Evolutionary conservation across 176 grass and related monocot genomes (phyloP), one percentile per base, ranked within the genome.

Genomic region (Stipa capillata): DNA sequence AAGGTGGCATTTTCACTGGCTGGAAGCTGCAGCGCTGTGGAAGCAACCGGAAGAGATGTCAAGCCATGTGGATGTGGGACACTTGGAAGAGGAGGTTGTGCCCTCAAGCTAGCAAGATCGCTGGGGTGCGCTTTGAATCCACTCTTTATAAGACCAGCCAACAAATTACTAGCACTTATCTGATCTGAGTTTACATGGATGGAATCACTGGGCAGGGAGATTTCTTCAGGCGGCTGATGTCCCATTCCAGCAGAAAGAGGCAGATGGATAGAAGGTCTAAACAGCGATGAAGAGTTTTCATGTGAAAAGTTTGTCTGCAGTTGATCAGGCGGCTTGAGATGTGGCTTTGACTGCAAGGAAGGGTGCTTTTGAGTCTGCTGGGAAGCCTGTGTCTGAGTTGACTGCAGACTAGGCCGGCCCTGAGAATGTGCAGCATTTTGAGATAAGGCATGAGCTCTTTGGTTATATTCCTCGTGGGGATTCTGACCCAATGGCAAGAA

Each of bases 61-160:
- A 79, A 55, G 28, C 42, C 60, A 64, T 76, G 59, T 28, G 85
- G 71, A 77, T 62, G 84, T 36, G 69, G 82, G 12, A 85, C 89
- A 24, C 47, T 61, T 78, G 88, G 81, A 83, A 89, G n/a, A 70
- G 87, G 85, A 84, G 79, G 68, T 5, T 82, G 79, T 40, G 71
- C 51, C 76, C 50, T 84, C 37, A 23, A 67, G 42, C 55, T 89
- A 49, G 67, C 60, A 43, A 82, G 68, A 77, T 78, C 78, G 6
- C 61, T 71, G 17, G 56, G 15, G 37, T 39, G 88, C 16, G 76
- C 83, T 66, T 86, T 84, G 59, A 91, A 85, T 66, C 88, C 88
- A 82, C 92, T 81, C 60, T 79, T 94, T 41, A 91, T 17, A 49
- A 94, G 84, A 74, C 86, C 88, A 79, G 92, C 88, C 76, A 94